Base-by-base conservation (phyloP, 1,139 yeast species). In the Hyphopichia wangnamkhiaoensis region DNA sequence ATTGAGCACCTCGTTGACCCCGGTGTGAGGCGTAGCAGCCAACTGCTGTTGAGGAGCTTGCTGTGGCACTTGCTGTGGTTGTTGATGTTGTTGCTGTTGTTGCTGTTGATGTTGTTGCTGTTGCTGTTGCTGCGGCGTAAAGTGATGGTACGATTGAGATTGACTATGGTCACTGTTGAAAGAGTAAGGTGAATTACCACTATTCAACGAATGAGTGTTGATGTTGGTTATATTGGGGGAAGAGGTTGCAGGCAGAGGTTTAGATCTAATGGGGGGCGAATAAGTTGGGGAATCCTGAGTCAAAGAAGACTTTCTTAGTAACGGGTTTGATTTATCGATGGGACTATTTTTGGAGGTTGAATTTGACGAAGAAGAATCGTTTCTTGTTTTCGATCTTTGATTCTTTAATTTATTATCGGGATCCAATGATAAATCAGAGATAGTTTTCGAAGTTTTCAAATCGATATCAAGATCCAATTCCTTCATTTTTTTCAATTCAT, bases 401-500 rank as follows among this genome's bases (percentile, higher is more conserved):
- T 26, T 26, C 14, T n/a, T n/a, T n/a, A n/a, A n/a, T n/a, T n/a
- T n/a, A n/a, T n/a, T n/a, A n/a, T 26, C 29, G 29, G 15, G 15
- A n/a, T 26, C 29, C 29, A 19, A 19, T 7, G 23, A 5, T 31
- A 31, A 13, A 5, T 31, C 15, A 6, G 23, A 16, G 6, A 19
- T 32, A n/a, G 35, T 27, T 7, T 10, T 21, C 6, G 15, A 13
- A 10, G 35, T 21, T 32, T 32, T 32, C 16, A 19, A 18, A 8
- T 34, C 37, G 3, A 25, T 12, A n/a, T 34, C 31, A 8, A 26
- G 14, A 18, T 35, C 37, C 5, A 23, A 23, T 13, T 45, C 52
- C 35, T 58, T 61, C 15, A 59, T 52, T 30, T 47, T 46, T 35
- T 52, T 54, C 16, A 69, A 47, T 38, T 60, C 71, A 12, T 58